Evolutionary conservation across 805 yeast species (phyloP).

Genomic region (Blastobotrys muscicola): DNA sequence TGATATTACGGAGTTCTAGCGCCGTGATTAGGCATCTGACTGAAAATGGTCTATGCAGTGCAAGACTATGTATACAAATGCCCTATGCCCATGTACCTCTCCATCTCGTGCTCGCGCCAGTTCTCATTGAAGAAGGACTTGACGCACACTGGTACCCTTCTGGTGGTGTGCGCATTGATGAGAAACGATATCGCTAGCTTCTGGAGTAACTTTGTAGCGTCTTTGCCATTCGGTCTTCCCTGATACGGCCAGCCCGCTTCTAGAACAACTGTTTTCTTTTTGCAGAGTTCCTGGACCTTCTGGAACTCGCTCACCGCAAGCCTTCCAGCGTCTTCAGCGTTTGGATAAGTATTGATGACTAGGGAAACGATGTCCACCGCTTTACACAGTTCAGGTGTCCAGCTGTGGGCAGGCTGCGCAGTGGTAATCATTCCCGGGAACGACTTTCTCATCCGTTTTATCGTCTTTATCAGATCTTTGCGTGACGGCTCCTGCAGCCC

Average conservation of each 20-base stretch:
- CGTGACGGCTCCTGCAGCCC: conserved; percentile 3
- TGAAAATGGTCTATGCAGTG: no score
- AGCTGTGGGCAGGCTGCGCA: conserved; percentile 74
- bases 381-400: conserved; percentile 48
- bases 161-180: conserved; percentile 24
- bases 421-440: conserved; percentile 54
- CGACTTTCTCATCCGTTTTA: neutral
- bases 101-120: conserved; percentile 17
- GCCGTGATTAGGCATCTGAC: no score
- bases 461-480: neutral
- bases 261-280: conserved; percentile 37
- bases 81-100: conserved; percentile 14
- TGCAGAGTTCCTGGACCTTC: neutral
- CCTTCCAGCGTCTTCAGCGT: conserved; percentile 48
- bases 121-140: conserved; percentile 15
- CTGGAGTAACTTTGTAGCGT: conserved; percentile 71
- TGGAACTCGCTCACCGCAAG: conserved; percentile 52
- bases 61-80: conserved; percentile 7
- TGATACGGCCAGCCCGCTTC: conserved; percentile 88
- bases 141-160: conserved; percentile 9
- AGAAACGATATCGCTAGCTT: conserved; percentile 54
- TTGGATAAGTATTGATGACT: conserved; percentile 68
- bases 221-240: conserved; percentile 60
- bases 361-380: conserved; percentile 72
- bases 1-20: no score